Base-by-base conservation (phyloP, 2,329 filamentous ascomycete species). In the Ascochyta clinopodiicola region DNA sequence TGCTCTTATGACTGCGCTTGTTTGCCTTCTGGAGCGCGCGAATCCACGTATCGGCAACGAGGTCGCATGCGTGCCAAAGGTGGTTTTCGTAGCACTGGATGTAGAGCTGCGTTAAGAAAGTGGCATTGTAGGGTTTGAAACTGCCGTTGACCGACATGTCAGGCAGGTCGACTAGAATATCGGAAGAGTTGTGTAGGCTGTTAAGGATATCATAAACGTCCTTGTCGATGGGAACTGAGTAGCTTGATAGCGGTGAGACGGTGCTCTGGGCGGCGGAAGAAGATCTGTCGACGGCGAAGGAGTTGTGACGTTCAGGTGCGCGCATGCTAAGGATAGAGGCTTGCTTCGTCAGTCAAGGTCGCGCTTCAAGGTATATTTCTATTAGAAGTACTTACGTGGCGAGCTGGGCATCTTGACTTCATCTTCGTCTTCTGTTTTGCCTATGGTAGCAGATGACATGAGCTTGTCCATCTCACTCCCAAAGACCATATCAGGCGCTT, bases 41-140 rank as follows among this genome's bases (percentile, higher is more conserved):
- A 51, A 74, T 74, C 70, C 70, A 74, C 5, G 66, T 71, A 38
- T 74, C 71, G 32, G 60, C 59, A 25, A 74, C 47, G 13, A 74
- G 56, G 45, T 74, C 70, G 55, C 70, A 73, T 21, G 63, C 34
- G 34, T 70, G 32, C 53, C 56, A 67, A 3, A 56, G 25, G 0
- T 47, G 12, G 15, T 48, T 27, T 4, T 57, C 17, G 49, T 70
- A 68, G 50, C 59, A 58, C 19, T 60, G 35, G 31, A 72, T 50
- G 59, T 74, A 73, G n/a, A 73, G 58, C 7, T 68, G 53, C 1
- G 51, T 63, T 4, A 74, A 66, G 2, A 57, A 21, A 5, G 51
- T 40, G 19, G 62, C 57, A 10, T 59, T 63, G 56, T 69, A 73
- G 1, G 57, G 57, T 13, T 59, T 55, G 12, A 44, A 36, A 5